Base-by-base conservation (phyloP, 352 stramenopile species). In the Phytopythium mirpurense region DNA sequence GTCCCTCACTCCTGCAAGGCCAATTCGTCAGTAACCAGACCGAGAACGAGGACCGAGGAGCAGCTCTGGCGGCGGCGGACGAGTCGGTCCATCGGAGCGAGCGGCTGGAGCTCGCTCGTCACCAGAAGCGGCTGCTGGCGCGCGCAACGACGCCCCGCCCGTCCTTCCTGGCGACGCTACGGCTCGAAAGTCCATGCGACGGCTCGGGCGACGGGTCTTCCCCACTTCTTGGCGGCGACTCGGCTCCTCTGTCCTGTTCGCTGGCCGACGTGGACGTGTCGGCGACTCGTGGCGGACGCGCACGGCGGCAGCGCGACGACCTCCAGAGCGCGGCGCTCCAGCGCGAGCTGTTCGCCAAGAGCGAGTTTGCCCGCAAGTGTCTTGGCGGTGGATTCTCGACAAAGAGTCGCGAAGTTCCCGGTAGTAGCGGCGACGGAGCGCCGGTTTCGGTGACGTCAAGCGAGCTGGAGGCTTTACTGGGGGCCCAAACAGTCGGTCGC, bases 311-410 rank as follows among this genome's bases (percentile, higher is more conserved):
- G 11, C 37, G 36, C 3, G 14, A 24, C 23, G 29, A 16, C 31
- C 7, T n/a, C 19, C 7, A 21, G 12, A 40, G n/a, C 11, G 26
- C 29, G 10, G 27, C n/a, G 24, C 24, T 41, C n/a, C 46, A 52
- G 46, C 62, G 58, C 2, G 54, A 67, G 36, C 24, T 59, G 19
- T 73, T 73, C 35, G 21, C 32, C 18, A 51, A 19, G 26, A 61
- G 19, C n/a, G 32, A 63, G 19, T 56, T 55, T 23, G 65, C 59
- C 10, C 46, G 57, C 1, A 24, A 75, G 5, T 67, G 66, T 41
- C 59, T 77, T 16, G 72, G 70, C 19, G 72, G 72, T 42, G 72
- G 72, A 4, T 83, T 72, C 46, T 59, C 57, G 11, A 48, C 66
- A 21, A 75, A 72, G 56, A n/a, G n/a, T n/a, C 62, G 58, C 16